These are phyloP conservation scores for Saccharum spontaneum DNA, from an alignment of 176 grass and related monocot species.

Conservation along the genomic window DNA sequence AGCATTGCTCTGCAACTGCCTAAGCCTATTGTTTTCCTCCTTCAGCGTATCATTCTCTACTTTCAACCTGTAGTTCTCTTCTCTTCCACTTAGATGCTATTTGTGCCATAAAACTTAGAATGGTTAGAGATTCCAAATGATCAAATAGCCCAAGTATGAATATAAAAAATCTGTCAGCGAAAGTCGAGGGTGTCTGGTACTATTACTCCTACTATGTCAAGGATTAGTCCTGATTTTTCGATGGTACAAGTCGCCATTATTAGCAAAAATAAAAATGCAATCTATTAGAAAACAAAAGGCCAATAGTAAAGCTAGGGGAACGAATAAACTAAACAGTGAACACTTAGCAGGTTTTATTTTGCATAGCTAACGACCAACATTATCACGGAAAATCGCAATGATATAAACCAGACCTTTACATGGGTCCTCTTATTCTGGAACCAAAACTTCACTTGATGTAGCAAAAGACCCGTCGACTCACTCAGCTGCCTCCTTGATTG, in stretches of 20 bases:
- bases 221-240: not conserved
- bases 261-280: not conserved
- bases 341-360: not conserved
- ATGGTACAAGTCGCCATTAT: not conserved
- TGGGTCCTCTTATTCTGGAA: conserved; percentile 57
- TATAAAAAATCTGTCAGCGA: not conserved
- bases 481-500: conserved; percentile 25
- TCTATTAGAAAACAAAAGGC: not conserved
- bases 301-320: not conserved
- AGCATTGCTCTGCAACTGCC: not conserved
- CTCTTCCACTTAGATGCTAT: conserved; percentile 42
- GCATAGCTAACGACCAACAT: not conserved
- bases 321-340: not conserved
- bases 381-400: conserved; percentile 6
- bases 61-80: conserved; percentile 58
- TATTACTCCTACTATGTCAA: not conserved
- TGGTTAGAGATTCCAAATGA: conserved; percentile 15
- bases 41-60: conserved; percentile 53
- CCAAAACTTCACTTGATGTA: conserved; percentile 52
- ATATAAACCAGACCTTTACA: conserved; percentile 36
- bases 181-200: not conserved
- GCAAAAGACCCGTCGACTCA: not conserved
- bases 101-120: conserved; percentile 11
- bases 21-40: conserved; percentile 47
- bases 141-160: not conserved